Evolutionary conservation across 352 stramenopile genomes (phyloP).

Genomic region (Blastocystis sp.): DNA sequence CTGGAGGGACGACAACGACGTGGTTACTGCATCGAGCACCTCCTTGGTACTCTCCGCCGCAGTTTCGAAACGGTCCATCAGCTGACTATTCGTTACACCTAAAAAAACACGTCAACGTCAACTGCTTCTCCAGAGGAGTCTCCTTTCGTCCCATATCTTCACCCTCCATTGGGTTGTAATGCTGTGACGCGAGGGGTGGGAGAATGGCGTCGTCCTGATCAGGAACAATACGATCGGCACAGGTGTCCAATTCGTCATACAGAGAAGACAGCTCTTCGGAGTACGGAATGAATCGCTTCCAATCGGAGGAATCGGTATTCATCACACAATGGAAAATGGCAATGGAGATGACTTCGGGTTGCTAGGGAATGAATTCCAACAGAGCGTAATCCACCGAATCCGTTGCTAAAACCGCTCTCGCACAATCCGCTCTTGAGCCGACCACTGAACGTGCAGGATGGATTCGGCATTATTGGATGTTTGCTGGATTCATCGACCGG

Average conservation of each 20-base stretch:
- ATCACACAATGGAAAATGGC: too few species aligned
- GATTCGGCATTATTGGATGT: not conserved
- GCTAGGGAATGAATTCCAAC: too few species aligned
- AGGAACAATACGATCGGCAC: not conserved
- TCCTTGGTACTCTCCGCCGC: not conserved
- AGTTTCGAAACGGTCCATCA: not conserved
- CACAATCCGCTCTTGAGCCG: too few species aligned
- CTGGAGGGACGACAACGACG: not conserved
- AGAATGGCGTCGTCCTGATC: not conserved
- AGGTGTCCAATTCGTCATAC: slow-evolving; percentile 27
- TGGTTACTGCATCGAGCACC: not conserved
- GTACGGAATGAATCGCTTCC: slow-evolving; percentile 25
- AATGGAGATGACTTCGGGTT: too few species aligned
- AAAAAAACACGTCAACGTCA: not conserved
- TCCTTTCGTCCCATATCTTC: too few species aligned
- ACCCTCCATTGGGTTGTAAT: not conserved
- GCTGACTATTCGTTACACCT: not conserved
- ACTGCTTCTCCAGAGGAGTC: not conserved
- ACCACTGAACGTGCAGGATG: too few species aligned
- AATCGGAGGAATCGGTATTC: slow-evolving; percentile 41
- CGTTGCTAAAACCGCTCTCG: too few species aligned
- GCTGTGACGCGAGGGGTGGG: not conserved
- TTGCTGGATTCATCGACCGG: not conserved
- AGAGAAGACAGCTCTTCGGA: slow-evolving; percentile 14
- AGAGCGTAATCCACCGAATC: too few species aligned